phyloP scores from a whole-genome alignment of 306 rosid genomes.

The Quercus engelmannii region DNA sequence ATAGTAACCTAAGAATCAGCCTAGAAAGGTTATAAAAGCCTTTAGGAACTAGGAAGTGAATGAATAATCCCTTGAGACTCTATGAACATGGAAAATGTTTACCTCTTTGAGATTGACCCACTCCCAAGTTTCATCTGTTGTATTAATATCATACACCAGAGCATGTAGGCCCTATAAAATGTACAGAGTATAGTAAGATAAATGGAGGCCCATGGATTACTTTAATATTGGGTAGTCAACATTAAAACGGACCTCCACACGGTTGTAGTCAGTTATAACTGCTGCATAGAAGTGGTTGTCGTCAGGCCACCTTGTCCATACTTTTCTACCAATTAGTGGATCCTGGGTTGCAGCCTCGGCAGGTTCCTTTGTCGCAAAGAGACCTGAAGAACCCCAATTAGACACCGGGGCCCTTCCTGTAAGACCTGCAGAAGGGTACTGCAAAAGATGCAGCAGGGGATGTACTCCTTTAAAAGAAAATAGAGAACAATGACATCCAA shows the following conservation, averaged over 20 bases:
- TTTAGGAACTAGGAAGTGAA: not conserved
- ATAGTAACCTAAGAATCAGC: no score
- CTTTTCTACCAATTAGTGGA: conserved; percentile 76
- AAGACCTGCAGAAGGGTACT: conserved; percentile 49
- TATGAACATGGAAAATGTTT: not conserved
- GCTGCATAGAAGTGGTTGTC: conserved; percentile 97
- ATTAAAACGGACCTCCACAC: conserved; percentile 47
- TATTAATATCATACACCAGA: conserved; percentile 52
- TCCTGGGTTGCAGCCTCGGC: conserved; percentile 47
- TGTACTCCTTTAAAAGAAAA: conserved; percentile 37
- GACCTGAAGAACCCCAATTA: conserved; percentile 56
- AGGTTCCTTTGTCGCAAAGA: conserved; percentile 45
- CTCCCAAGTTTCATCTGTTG: conserved; percentile 56
- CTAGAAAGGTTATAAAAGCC: no score
- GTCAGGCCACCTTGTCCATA: conserved; percentile 95
- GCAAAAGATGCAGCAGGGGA: conserved; percentile 54
- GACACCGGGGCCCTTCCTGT: conserved; percentile 47
- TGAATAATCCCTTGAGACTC: not conserved
- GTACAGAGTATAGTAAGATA: not conserved
- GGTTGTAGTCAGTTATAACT: conserved; percentile 70
- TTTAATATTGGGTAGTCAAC: not conserved
- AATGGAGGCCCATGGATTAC: not conserved
- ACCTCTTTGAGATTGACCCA: conserved; percentile 64
- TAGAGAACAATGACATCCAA: not conserved
- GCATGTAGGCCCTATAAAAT: conserved; percentile 50